Evolutionary conservation across 768 basidiomycete genomes (phyloP), one percentile per base, ranked within the genome.

Genomic region (Punctularia strigosozonata): DNA sequence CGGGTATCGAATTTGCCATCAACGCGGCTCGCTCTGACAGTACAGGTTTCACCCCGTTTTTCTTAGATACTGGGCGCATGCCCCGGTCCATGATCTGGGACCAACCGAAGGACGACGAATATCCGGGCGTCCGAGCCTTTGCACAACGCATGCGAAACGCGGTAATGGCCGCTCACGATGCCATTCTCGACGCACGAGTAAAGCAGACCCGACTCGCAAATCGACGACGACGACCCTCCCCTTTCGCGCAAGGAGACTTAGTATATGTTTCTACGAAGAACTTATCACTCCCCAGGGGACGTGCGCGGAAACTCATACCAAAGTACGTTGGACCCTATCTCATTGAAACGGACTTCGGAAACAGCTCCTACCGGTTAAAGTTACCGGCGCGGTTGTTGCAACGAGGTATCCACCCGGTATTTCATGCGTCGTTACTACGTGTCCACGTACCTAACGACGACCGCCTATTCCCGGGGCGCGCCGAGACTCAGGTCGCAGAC

Each of bases 21-120:
- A 66, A 66, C 37, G 40, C 33, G 1, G 59, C 62, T 1, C 26
- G 50, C 0, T 60, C 61, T 0, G 53, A 57, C 6, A 52, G 52
- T 0, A 65, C 62, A 1, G 58, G 60, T 5, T 61, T 50, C 39
- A 35, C 57, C 4, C 65, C 62, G 0, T 66, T 65, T 46, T 57
- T 57, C 40, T 43, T 63, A 6, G 61, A 60, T 31, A 44, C 42
- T 15, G 60, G 63, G 1, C 40, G 49, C 3, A 46, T 54, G 46
- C 62, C 60, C 0, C 43, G 44, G 2, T 36, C 58, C 0, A 50
- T 64, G 47, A 49, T 59, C 13, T 61, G 60, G 61, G 39, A 50
- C 4, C n/a, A n/a, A n/a, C 15, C 22, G 0, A 23, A 13, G 7
- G 24, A 38, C 7, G 18, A 10, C 0, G 44, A 46, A 26, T 55